phyloP scores from a whole-genome alignment of 768 basidiomycete genomes.

The Collybiopsis luxurians region DNA sequence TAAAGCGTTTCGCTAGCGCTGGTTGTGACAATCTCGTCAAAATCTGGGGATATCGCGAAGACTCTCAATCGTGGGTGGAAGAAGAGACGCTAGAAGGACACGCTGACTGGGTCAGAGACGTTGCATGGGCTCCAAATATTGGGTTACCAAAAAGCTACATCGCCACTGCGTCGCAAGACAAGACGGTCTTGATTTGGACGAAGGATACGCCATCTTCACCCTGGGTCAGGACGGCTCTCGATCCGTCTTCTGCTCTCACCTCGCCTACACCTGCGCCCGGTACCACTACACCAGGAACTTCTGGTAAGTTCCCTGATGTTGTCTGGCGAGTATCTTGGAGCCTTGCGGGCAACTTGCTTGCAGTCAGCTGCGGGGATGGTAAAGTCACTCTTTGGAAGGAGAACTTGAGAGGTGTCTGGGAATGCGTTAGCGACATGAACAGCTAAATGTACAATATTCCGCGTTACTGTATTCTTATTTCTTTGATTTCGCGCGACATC shows the following conservation, averaged over 20 bases:
- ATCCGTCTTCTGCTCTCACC: constrained; percentile 57
- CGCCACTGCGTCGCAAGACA: constrained; percentile 94
- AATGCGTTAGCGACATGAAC: constrained; percentile 94
- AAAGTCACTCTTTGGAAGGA: constrained; percentile 99
- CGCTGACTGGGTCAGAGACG: constrained; percentile 96
- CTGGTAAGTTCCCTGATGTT: constrained; percentile 92
- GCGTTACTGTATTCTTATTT: too few relatives aligned
- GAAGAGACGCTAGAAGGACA: constrained; percentile 92
- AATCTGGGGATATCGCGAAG: constrained; percentile 90
- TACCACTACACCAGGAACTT: constrained; percentile 25
- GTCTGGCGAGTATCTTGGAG: constrained; percentile 99
- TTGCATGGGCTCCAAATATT: constrained; percentile 98
- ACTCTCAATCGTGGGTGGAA: constrained; percentile 84
- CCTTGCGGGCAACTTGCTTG: constrained; percentile 91
- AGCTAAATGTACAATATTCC: constrained; percentile 45
- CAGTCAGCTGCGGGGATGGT: constrained; percentile 96
- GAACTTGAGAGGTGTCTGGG: constrained; percentile 91
- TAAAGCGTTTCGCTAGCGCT: constrained; percentile 92
- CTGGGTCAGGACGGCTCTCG: constrained; percentile 81
- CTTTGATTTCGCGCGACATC: too few relatives aligned
- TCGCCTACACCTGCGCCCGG: constrained; percentile 38
- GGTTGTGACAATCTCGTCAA: constrained; percentile 96
- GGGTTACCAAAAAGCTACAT: constrained; percentile 94
- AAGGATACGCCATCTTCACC: constrained; percentile 71
- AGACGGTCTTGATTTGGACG: constrained; percentile 89